Evolutionary conservation across 2,329 filamentous ascomycete genomes (phyloP), one percentile per base, ranked within the genome.

Genomic region (Penicillium capsulatum): DNA sequence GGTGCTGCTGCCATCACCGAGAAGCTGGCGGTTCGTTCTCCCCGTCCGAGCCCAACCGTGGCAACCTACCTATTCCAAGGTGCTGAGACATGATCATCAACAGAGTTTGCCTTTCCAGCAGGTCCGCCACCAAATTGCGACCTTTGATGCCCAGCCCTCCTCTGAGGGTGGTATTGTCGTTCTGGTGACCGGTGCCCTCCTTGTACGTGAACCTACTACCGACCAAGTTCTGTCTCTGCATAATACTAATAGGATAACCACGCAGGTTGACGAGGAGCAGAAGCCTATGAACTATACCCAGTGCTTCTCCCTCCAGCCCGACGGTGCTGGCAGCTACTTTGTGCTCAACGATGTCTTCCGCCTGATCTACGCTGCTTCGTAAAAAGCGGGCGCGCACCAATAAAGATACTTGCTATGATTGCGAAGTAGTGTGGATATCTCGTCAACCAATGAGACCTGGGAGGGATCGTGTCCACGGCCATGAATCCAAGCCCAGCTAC

Each of bases 271-370:
- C 51, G 89, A 90, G 54, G 81, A 89, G 69, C 75, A 85, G 65
- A 80, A 80, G 59, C 86, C 88, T 31, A 92, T 96, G 84, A 89
- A 80, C 77, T 98, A 90, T 72, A 83, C 83, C 40, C 90, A 97
- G 72, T 72, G 79, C 40, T 97, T 97, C 79, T 85, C 94, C 68
- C 83, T 97, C 48, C 68, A 80, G 51, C 82, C 80, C 45, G 84
- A 88, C 39, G 68, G 68, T 17, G 53, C 59, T 35, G 83, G 81
- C 55, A 81, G 76, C 69, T 95, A 84, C 74, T 96, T 80, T 66
- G 85, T 97, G 64, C 83, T 83, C 73, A 96, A 97, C 75, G 91
- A 97, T 67, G 72, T 97, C 65, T 97, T 97, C 81, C 86, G 86
- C 71, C 79, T 97, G 47, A 79, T 95, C 55, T 91, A 86, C 69